These are phyloP conservation scores for Agrocybe pediades DNA, from an alignment of 768 basidiomycete species.

Conservation along the genomic window DNA sequence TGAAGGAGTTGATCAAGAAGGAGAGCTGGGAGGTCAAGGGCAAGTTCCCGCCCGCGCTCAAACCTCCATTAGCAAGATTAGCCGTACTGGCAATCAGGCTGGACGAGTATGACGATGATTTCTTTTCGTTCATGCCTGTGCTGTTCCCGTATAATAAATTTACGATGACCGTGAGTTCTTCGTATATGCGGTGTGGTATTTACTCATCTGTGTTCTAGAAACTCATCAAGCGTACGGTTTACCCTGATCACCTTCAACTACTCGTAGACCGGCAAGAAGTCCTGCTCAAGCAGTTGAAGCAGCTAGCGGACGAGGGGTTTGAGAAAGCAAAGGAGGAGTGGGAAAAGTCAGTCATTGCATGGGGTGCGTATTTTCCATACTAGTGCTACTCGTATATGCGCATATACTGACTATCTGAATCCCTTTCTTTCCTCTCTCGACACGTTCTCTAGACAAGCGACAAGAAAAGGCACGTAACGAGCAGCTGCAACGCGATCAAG, in stretches of 20 bases:
- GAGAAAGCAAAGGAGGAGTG: conserved; percentile 74
- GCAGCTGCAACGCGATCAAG: conserved; percentile 21
- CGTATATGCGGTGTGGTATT: not conserved
- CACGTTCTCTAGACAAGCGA: conserved; percentile 40
- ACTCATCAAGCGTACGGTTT: conserved; percentile 91
- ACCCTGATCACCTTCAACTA: conserved; percentile 67
- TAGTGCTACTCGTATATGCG: not conserved
- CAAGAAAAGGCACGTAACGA: conserved; percentile 55
- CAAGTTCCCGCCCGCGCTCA: conserved; percentile 85
- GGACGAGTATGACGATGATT: conserved; percentile 91
- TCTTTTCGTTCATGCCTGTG: conserved; percentile 85
- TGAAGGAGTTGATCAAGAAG: conserved; percentile 61
- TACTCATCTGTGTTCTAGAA: conserved; percentile 50
- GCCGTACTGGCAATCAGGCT: conserved; percentile 78
- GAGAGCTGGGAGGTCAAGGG: conserved; percentile 81
- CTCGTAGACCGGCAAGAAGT: conserved; percentile 70
- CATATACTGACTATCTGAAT: conserved; percentile 4
- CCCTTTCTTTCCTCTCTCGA: not conserved
- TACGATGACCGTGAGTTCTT: conserved; percentile 76
- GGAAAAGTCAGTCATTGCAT: conserved; percentile 66
- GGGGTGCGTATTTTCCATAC: conserved; percentile 51
- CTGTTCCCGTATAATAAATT: conserved; percentile 95
- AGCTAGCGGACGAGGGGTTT: conserved; percentile 66
- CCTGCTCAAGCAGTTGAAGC: conserved; percentile 61
- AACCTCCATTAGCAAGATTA: conserved; percentile 68